phyloP scores from a whole-genome alignment of 2,329 filamentous ascomycete species.

The Pseudohalonectria lignicola region DNA sequence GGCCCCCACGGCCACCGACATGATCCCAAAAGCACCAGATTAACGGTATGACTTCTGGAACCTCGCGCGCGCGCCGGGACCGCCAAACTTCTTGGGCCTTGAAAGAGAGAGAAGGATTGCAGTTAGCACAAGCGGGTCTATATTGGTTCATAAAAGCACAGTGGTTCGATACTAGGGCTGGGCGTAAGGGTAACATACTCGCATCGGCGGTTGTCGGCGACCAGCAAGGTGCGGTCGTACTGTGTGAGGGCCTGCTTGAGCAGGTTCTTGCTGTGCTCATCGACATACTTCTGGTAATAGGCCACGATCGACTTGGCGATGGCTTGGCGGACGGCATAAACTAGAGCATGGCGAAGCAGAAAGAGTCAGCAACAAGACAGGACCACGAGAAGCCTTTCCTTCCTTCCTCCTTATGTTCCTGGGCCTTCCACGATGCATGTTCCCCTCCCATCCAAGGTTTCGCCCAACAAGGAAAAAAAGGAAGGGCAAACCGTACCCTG shows the following conservation, averaged over 20 bases:
- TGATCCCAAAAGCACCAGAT: constrained; percentile 17
- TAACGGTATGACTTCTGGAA: constrained; percentile 99
- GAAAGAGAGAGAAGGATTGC: no score
- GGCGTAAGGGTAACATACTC: no score
- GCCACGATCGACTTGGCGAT: constrained; percentile 95
- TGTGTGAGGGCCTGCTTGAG: constrained; percentile 94
- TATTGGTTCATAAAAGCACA: no score
- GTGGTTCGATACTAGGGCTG: no score
- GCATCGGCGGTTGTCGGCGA: constrained; percentile 97
- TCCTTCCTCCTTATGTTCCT: no score
- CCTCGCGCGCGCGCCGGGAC: constrained; percentile 85
- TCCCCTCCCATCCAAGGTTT: no score
- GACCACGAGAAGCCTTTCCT: no score
- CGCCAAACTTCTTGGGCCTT: constrained; percentile 88
- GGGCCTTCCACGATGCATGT: no score
- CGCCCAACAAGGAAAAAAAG: no score
- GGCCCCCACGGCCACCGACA: no score
- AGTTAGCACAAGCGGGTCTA: no score
- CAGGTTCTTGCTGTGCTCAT: constrained; percentile 99
- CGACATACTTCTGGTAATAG: constrained; percentile 99
- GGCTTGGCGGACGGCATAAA: constrained; percentile 90
- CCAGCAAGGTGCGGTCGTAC: constrained; percentile 62
- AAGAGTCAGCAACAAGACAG: constrained; percentile 24
- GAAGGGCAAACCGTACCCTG: no score
- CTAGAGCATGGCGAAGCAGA: constrained; percentile 13